phyloP scores from a whole-genome alignment of 305 asterid species.

The Fraxinus xanthoxyloides region DNA sequence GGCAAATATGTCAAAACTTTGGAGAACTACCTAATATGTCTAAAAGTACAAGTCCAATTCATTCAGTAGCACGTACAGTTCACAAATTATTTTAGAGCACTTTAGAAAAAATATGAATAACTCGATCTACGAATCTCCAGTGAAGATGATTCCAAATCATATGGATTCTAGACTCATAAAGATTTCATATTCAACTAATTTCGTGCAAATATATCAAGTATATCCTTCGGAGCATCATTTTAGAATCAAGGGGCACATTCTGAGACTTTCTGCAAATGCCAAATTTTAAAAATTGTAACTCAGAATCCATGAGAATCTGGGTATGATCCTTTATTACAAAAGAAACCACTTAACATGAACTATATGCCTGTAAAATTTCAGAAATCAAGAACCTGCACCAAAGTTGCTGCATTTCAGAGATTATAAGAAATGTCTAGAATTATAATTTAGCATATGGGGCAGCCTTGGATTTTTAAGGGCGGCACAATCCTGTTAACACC shows the following conservation, averaged over 20 bases:
- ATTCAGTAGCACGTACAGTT: too few species aligned
- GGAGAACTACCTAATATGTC: neutral
- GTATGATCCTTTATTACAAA: too few species aligned
- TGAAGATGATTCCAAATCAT: neutral
- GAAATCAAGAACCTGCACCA: neutral
- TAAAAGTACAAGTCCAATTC: neutral
- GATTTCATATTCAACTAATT: neutral
- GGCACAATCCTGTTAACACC: neutral
- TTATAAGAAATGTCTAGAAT: neutral
- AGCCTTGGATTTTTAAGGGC: neutral
- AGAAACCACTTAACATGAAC: too few species aligned
- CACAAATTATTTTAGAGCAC: neutral
- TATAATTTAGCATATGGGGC: too few species aligned
- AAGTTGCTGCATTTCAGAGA: neutral
- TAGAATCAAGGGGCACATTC: neutral
- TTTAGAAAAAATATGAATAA: neutral
- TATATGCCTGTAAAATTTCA: too few species aligned
- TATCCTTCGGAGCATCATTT: too few species aligned
- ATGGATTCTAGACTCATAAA: neutral
- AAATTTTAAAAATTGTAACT: too few species aligned
- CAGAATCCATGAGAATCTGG: too few species aligned
- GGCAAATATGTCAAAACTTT: too few species aligned
- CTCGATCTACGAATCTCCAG: neutral
- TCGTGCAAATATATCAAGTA: neutral
- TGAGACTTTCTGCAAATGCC: neutral